Evolutionary conservation across 2,329 filamentous ascomycete species (phyloP).

Genomic region (Colletotrichum sp.): DNA sequence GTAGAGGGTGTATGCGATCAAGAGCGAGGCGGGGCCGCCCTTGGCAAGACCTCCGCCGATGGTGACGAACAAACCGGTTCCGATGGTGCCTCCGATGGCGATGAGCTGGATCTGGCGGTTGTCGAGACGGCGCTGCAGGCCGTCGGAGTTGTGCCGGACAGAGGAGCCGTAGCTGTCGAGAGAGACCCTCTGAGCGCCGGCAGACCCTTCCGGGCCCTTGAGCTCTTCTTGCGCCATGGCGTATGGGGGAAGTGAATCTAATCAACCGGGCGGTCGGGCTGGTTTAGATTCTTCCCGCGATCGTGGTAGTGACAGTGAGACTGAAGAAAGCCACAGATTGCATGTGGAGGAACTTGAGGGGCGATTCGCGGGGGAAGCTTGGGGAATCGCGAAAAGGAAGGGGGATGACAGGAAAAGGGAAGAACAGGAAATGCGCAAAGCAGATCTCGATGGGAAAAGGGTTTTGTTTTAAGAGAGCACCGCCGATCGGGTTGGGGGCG

Average conservation of each 20-base stretch:
- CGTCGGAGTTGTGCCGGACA: slow-evolving; percentile 19
- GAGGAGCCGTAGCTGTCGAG: slow-evolving; percentile 20
- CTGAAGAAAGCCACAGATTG: neutral
- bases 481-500: neutral
- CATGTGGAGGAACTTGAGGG: slow-evolving; percentile 2
- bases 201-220: slow-evolving; percentile 6
- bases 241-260: neutral
- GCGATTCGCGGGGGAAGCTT: neutral
- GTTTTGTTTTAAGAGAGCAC: slow-evolving; percentile 10
- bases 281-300: neutral
- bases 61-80: slow-evolving; percentile 52
- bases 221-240: slow-evolving; percentile 7
- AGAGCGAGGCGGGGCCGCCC: slow-evolving; percentile 16
- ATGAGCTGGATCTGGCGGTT: slow-evolving; percentile 48
- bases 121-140: slow-evolving; percentile 39
- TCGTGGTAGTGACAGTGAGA: neutral
- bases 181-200: neutral
- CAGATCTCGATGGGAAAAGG: neutral
- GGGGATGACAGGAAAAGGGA: neutral
- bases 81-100: slow-evolving; percentile 52
- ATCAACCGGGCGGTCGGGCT: neutral
- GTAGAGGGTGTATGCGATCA: slow-evolving; percentile 19
- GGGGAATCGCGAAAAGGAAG: neutral
- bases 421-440: neutral
- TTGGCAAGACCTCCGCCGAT: slow-evolving; percentile 40